These are phyloP conservation scores for Ceratocystis cacaofunesta DNA, from an alignment of 2,329 filamentous ascomycete genomes.

Conservation along the genomic window DNA sequence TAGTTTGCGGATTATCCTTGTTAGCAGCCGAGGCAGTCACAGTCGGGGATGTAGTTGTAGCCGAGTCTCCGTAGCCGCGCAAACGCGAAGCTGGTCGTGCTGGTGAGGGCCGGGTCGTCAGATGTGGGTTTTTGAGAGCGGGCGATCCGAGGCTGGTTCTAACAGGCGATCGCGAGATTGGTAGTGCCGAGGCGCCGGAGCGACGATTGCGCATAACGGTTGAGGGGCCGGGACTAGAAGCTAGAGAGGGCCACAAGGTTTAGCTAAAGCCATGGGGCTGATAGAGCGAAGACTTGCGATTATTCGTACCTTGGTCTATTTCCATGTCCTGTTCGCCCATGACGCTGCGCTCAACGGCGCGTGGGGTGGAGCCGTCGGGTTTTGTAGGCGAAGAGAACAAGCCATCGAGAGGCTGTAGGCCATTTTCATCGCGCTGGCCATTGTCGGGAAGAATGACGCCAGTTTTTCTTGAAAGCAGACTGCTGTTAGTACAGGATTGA, in stretches of 20 bases:
- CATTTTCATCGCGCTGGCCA: constrained; percentile 75
- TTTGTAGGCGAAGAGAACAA: constrained; percentile 81
- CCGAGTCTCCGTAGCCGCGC: not conserved
- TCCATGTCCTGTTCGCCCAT: constrained; percentile 37
- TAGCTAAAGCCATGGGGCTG: not conserved
- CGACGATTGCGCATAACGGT: constrained; percentile 38
- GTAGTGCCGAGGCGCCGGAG: constrained; percentile 33
- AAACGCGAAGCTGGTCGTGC: not conserved
- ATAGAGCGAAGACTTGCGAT: not conserved
- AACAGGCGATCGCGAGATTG: constrained; percentile 41
- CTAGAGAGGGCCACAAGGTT: constrained; percentile 22
- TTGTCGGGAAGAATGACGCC: constrained; percentile 67
- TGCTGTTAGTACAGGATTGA: not conserved
- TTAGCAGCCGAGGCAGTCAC: not conserved
- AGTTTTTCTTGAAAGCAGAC: constrained; percentile 53
- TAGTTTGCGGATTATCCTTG: constrained; percentile 22
- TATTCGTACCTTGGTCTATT: constrained; percentile 25
- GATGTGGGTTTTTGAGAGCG: constrained; percentile 44
- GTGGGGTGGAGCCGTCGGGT: constrained; percentile 21
- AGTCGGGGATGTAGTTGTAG: not conserved
- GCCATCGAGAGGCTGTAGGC: constrained; percentile 73
- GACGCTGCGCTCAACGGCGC: constrained; percentile 22
- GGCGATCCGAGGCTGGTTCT: constrained; percentile 48
- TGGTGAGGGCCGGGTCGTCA: constrained; percentile 37
- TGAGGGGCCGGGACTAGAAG: constrained; percentile 37